Conservation (phyloP, 2,329 filamentous ascomycete genomes). For the Fusarium staphyleae region DNA sequence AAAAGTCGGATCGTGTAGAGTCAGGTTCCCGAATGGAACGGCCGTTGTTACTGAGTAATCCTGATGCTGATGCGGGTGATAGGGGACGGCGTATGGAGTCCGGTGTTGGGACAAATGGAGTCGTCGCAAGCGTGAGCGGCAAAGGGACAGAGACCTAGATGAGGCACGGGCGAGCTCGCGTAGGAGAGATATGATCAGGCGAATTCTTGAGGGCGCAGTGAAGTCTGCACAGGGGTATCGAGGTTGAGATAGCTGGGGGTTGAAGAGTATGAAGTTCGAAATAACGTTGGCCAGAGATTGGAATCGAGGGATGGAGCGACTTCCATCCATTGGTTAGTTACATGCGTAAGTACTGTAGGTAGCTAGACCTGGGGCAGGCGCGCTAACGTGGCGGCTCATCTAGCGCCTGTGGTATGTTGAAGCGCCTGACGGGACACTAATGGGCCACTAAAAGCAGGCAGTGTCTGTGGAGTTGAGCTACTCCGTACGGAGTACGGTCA, state of each 20-base stretch:
- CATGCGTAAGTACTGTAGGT: too few species aligned
- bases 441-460: slow-evolving; percentile 26
- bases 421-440: slow-evolving; percentile 14
- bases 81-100: slow-evolving; percentile 7
- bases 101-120: slow-evolving; percentile 18
- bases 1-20: too few species aligned
- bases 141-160: slow-evolving; percentile 6
- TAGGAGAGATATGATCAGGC: not conserved
- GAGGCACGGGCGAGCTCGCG: not conserved
- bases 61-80: slow-evolving; percentile 13
- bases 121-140: slow-evolving; percentile 27
- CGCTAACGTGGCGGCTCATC: slow-evolving; percentile 38
- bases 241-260: slow-evolving; percentile 5
- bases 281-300: slow-evolving; percentile 21
- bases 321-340: not conserved
- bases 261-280: slow-evolving; percentile 17
- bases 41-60: not conserved
- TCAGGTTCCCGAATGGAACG: too few species aligned
- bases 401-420: slow-evolving; percentile 35
- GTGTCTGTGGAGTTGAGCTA: slow-evolving; percentile 8
- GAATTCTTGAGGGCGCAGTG: not conserved
- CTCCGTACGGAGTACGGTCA: too few species aligned
- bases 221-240: slow-evolving; percentile 2
- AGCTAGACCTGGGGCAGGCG: slow-evolving; percentile 8
- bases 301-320: slow-evolving; percentile 22